Conservation (phyloP, 1,139 yeast genomes). For the Maudiozyma humilis region DNA sequence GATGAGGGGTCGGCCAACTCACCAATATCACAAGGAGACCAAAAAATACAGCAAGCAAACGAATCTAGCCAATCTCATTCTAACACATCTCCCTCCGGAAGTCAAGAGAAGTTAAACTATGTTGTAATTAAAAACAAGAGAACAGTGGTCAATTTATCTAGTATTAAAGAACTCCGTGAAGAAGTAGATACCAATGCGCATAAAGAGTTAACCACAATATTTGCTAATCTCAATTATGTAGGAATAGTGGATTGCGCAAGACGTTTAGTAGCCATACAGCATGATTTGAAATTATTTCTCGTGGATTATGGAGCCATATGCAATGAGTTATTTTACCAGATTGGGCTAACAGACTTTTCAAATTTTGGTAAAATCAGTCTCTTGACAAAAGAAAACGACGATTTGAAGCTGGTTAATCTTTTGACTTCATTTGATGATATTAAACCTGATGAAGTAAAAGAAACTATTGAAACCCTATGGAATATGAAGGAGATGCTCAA, state of each 20-base stretch:
- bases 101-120: constrained; percentile 12
- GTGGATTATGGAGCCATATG: constrained; percentile 73
- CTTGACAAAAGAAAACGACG: constrained; percentile 23
- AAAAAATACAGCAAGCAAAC: too few species aligned
- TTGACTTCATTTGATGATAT: constrained; percentile 13
- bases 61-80: too few species aligned
- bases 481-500: constrained; percentile 65
- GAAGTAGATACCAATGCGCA: constrained; percentile 44
- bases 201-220: constrained; percentile 52
- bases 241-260: constrained; percentile 72
- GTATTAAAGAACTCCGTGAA: constrained; percentile 47
- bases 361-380: constrained; percentile 65
- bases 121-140: constrained; percentile 21
- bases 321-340: constrained; percentile 69
- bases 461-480: constrained; percentile 30
- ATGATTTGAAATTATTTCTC: constrained; percentile 65
- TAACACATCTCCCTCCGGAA: too few species aligned
- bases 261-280: constrained; percentile 73
- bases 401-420: constrained; percentile 12
- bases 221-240: constrained; percentile 64
- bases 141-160: constrained; percentile 43
- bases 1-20: too few species aligned
- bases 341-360: constrained; percentile 67
- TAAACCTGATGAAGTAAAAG: constrained; percentile 12
- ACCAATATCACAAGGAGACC: too few species aligned